Percentiles rank a stretch among this genome's conserved stretches.
Conservation (phyloP, 2,329 filamentous ascomycete species). For the Penicillium olsonii region DNA sequence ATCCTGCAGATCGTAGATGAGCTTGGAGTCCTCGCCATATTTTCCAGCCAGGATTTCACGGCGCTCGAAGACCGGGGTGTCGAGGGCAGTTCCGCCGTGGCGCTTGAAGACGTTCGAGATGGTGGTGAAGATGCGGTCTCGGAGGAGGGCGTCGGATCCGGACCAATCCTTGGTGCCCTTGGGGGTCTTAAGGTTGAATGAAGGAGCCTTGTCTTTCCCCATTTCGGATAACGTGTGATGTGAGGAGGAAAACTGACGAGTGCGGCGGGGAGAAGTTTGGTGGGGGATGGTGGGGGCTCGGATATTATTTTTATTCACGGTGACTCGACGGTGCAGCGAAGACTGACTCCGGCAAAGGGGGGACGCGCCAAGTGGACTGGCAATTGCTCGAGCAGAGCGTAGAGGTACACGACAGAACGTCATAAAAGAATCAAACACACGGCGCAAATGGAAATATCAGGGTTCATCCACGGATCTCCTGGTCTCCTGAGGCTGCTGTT, state of each 20-base stretch:
- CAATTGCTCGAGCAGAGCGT: conserved; percentile 33
- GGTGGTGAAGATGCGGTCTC: conserved; percentile 75
- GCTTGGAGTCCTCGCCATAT: conserved; percentile 89
- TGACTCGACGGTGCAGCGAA: conserved; percentile 19
- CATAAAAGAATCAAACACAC: conserved; percentile 31
- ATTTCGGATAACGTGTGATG: conserved; percentile 22
- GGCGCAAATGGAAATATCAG: conserved; percentile 10
- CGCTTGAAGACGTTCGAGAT: conserved; percentile 81
- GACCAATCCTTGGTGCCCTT: conserved; percentile 91
- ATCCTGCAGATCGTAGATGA: conserved; percentile 87
- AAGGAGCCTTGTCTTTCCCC: conserved; percentile 41
- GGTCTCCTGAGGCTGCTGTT: conserved; percentile 11
- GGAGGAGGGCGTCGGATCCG: conserved; percentile 75
- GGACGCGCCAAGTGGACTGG: conserved; percentile 15
- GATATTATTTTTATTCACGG: conserved; percentile 31
- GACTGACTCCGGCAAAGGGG: conserved; percentile 20
- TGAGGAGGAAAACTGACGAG: conserved; percentile 27
- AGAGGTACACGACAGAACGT: conserved; percentile 27
- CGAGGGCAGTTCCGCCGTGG: conserved; percentile 76
- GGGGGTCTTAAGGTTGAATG: conserved; percentile 77
- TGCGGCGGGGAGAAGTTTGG: conserved; percentile 29
- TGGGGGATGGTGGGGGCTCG: conserved; percentile 31
- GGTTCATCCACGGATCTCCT: conserved; percentile 2
- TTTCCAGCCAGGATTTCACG: conserved; percentile 85
- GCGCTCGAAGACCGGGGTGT: conserved; percentile 82